Evolutionary conservation across 352 stramenopile genomes (phyloP).

Genomic region (Phytophthora podocarpi): DNA sequence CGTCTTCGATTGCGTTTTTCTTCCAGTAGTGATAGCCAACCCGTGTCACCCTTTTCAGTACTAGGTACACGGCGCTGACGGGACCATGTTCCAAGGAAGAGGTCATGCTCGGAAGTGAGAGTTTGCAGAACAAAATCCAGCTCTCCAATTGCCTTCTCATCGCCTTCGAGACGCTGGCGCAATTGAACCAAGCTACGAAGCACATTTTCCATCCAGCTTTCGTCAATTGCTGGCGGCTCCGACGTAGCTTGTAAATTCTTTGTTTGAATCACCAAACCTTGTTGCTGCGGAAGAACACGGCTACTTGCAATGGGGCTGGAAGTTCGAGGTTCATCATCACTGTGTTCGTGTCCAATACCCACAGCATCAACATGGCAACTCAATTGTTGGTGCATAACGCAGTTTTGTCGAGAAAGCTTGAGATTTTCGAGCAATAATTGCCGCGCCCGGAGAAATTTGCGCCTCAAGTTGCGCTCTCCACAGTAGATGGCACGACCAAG

Average conservation of each 20-base stretch:
- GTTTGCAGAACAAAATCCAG: slow-evolving; percentile 77
- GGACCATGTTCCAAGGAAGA: slow-evolving; percentile 52
- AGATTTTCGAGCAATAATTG: slow-evolving; percentile 70
- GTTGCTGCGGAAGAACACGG: slow-evolving; percentile 3
- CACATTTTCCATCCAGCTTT: slow-evolving; percentile 80
- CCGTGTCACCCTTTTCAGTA: slow-evolving; percentile 31
- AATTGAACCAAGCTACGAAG: slow-evolving; percentile 60
- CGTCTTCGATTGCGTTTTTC: slow-evolving; percentile 47
- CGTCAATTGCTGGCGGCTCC: slow-evolving; percentile 43
- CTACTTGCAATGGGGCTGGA: neutral
- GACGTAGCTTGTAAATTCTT: neutral
- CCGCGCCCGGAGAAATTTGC: slow-evolving; percentile 60
- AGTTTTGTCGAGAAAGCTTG: slow-evolving; percentile 64
- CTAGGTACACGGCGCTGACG: slow-evolving; percentile 27
- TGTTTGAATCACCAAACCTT: neutral
- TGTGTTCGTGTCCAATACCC: slow-evolving; percentile 40
- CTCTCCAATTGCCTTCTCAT: slow-evolving; percentile 44
- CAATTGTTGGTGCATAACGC: slow-evolving; percentile 69
- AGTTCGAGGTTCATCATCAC: slow-evolving; percentile 1
- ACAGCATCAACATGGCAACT: slow-evolving; percentile 67
- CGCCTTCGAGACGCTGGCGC: slow-evolving; percentile 44
- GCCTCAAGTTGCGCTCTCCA: slow-evolving; percentile 40
- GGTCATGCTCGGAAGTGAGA: slow-evolving; percentile 64
- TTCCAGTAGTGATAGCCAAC: slow-evolving; percentile 64
- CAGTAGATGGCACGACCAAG: slow-evolving; percentile 51